Conservation (phyloP, 495 filamentous ascomycete species). For the Penicillium odoratum region DNA sequence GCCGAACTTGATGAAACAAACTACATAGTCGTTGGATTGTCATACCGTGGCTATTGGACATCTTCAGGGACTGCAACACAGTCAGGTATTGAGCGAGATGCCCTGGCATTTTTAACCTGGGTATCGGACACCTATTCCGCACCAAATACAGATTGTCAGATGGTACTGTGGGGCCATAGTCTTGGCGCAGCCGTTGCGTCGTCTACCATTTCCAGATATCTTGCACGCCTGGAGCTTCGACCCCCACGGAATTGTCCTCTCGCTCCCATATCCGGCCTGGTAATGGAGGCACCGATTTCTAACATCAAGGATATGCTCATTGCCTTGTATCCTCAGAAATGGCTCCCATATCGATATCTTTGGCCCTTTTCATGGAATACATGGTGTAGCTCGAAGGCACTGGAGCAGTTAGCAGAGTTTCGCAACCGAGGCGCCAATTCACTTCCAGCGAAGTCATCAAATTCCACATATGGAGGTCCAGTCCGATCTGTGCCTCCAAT, state of each 20-base stretch:
- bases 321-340: constrained; percentile 76
- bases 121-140: constrained; percentile 39
- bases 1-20: constrained; percentile 15
- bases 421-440: constrained; percentile 8
- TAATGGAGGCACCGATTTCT: constrained; percentile 77
- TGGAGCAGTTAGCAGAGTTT: constrained; percentile 36
- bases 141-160: constrained; percentile 33
- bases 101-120: constrained; percentile 59
- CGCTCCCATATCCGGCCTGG: constrained; percentile 47
- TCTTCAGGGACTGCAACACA: constrained; percentile 69
- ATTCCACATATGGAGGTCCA: not conserved
- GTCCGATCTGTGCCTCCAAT: constrained; percentile 35
- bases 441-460: not conserved
- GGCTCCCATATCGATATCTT: constrained; percentile 74
- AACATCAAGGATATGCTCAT: constrained; percentile 72
- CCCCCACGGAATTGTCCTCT: constrained; percentile 1
- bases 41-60: constrained; percentile 79
- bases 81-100: constrained; percentile 63
- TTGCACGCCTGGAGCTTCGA: constrained; percentile 23
- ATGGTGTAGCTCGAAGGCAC: constrained; percentile 47
- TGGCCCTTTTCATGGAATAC: constrained; percentile 53
- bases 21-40: constrained; percentile 64
- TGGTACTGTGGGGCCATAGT: constrained; percentile 81
- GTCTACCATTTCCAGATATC: constrained; percentile 51
- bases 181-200: constrained; percentile 63